Base-by-base conservation (phyloP, 2,329 filamentous ascomycete species). In the Lachnellula willkommii region DNA sequence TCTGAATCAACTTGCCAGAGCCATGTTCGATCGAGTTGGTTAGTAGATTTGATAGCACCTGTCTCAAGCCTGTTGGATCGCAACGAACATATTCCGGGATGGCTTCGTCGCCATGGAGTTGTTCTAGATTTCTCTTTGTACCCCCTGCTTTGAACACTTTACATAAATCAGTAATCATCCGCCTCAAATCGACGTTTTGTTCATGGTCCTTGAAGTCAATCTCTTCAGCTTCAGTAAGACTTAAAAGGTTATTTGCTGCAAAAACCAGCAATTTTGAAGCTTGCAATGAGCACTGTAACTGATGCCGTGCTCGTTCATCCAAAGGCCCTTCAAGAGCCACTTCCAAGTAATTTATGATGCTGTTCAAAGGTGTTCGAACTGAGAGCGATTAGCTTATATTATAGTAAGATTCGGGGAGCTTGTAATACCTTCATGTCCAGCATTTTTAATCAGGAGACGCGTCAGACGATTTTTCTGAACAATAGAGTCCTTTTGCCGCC, bases 311-410 rank as follows among this genome's bases (percentile, higher is more conserved):
- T 68, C 95, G 89, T 12, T 81, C 74, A 61, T 95, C 90, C 4
- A 95, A 74, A 0, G 77, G 75, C 0, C 89, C 89, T 71, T 95
- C 90, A 2, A 95, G 73, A 0, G 90, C 90, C 58, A 95, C 94
- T 64, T 95, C 90, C 1, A 95, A 79, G 62, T 94, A 95, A 65
- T 95, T 95, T 72, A 95, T 94, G 66, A 95, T 95, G 17, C 90
- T 90, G 65, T 95, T 95, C 3, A 95, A 74, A 0, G 90, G 90
- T 0, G 90, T 95, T 45, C 90, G 85, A 15, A 62, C 61, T 63
- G 28, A 32, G 35, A 40, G 15, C 12, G 15, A 22, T 39, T n/a
- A 49, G 20, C 14, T 12, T 6, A 40, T n/a, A 40, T 12, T 6
- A 40, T n/a, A 40, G 24, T n/a, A 26, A 15, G 7, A 2, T 36